Base-by-base conservation (phyloP, 2,329 filamentous ascomycete genomes). In the Cryphonectria carpinicola region DNA sequence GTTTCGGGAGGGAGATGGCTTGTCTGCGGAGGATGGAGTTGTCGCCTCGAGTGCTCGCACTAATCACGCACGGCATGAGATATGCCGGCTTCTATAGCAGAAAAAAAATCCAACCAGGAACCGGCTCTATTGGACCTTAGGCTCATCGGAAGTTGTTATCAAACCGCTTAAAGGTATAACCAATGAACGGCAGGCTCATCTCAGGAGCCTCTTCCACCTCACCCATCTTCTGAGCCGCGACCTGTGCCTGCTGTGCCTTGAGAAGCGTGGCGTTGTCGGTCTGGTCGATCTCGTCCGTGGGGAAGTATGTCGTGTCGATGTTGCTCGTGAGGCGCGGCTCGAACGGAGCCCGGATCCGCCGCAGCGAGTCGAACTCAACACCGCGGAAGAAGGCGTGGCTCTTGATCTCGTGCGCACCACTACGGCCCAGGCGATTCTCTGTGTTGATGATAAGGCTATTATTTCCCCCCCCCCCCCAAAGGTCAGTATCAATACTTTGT, bases 141-240 rank as follows among this genome's bases (percentile, higher is more conserved):
- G 58, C 58, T 71, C 80, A 90, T 77, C 88, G 85, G 80, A 89
- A 90, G 84, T 90, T 90, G 82, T 89, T 90, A 81, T 91, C 89
- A 76, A 99, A 99, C 73, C 96, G 93, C 89, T 98, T 99, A 86
- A 98, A 99, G 11, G 96, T 97, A 82, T 97, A 97, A 49, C 94
- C 94, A 77, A 97, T 96, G 80, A 97, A 99, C 3, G 96, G 96
- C 82, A 99, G 84, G 83, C 93, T 97, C 89, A 98, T 95, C 83
- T 97, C 95, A 4, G 95, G 94, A 74, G 94, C 91, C 80, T 97
- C 93, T 76, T 95, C 93, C 13, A 87, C 85, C 74, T 81, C 66
- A 6, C 69, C 69, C 3, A 56, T 81, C 69, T 71, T 72, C n/a
- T 67, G 66, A 76, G 76, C 70, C 54, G 78, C 79, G 22, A 75